These are phyloP conservation scores for Populus hybrid DNA, from an alignment of 441 rosid genomes.

Conservation along the genomic window DNA sequence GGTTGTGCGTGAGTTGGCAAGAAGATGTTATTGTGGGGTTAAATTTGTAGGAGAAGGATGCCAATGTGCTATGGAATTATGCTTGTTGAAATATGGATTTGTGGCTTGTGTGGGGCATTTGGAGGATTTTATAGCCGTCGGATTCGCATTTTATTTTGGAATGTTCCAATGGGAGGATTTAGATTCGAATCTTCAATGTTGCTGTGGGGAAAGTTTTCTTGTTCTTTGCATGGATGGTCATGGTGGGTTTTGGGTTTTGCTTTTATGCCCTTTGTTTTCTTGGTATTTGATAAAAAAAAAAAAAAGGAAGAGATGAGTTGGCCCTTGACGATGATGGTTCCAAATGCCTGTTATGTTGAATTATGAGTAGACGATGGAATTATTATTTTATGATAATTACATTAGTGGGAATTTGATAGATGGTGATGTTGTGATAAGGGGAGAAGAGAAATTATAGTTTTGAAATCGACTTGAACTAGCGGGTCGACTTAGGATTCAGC, in stretches of 20 bases:
- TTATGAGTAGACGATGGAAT: no score
- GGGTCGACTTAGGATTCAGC: no score
- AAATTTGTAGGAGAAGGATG: background rate
- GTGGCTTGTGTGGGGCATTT: background rate
- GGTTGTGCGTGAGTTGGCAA: constrained; percentile 3
- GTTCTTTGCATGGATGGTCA: background rate
- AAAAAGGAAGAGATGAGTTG: background rate
- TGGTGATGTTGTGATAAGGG: no score
- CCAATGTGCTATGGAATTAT: constrained; percentile 6
- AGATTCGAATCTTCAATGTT: constrained; percentile 36
- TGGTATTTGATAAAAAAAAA: background rate
- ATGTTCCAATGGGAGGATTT: constrained; percentile 61
- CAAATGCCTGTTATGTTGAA: no score
- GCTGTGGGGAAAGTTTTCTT: no score
- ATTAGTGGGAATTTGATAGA: no score
- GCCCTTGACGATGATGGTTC: background rate
- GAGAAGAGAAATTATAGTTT: background rate
- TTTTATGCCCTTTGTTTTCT: background rate
- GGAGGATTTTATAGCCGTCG: constrained; percentile 31
- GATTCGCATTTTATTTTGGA: constrained; percentile 54
- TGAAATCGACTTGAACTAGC: no score
- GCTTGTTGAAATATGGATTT: background rate
- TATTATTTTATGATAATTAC: no score
- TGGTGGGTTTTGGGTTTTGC: background rate
- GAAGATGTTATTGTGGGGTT: background rate